A percentile compares a stretch with the other conserved stretches of the same genome.
Conservation (phyloP, 305 asterid species). For the Fraxinus sp. region DNA sequence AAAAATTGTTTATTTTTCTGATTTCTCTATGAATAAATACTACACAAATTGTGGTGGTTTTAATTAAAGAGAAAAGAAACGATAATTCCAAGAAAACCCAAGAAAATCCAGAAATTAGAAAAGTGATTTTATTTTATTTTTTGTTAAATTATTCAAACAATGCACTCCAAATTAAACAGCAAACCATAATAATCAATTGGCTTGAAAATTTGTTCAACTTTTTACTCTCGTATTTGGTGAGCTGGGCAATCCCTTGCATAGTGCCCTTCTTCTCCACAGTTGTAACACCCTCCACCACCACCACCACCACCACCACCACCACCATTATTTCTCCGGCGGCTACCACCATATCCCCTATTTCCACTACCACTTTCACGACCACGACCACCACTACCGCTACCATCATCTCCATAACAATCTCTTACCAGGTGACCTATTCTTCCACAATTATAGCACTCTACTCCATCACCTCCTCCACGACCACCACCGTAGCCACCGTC, state of each 20-base stretch:
- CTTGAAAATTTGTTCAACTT: neutral
- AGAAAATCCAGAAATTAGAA: neutral
- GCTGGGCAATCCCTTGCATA: constrained; percentile 55
- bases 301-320: constrained; percentile 26
- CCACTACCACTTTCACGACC: constrained; percentile 17
- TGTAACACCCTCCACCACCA: constrained; percentile 40
- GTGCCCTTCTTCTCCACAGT: constrained; percentile 60
- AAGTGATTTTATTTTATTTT: neutral
- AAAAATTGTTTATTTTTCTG: neutral
- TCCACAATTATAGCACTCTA: constrained; percentile 50
- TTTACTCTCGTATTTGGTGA: constrained; percentile 17
- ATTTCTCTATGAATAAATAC: neutral
- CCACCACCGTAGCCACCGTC: constrained; percentile 21
- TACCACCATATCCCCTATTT: constrained; percentile 28
- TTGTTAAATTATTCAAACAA: neutral
- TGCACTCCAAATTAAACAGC: neutral
- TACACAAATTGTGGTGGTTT: neutral
- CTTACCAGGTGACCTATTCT: constrained; percentile 51
- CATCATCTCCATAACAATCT: constrained; percentile 35
- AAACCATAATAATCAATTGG: neutral
- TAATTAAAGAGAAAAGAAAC: neutral
- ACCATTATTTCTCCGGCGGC: constrained; percentile 30
- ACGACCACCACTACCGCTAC: constrained; percentile 29
- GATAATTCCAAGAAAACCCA: no score
- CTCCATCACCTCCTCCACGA: constrained; percentile 30